phyloP scores from a whole-genome alignment of 2,329 filamentous ascomycete species.

The Nemania abortiva region DNA sequence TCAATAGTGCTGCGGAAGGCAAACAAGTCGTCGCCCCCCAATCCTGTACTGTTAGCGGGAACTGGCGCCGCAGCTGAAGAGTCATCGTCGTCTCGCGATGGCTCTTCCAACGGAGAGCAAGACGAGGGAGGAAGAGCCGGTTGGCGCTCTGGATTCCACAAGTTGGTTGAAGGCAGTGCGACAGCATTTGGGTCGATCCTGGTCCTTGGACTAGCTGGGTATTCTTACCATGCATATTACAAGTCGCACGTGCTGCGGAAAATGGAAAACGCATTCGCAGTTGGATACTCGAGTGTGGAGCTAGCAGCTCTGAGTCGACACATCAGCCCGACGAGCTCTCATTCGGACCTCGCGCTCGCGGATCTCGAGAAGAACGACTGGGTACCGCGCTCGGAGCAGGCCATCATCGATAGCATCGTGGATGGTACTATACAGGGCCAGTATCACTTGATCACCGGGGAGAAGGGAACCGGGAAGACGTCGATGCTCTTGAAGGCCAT shows the following conservation, averaged over 20 bases:
- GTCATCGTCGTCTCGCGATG: constrained; percentile 9
- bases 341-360: constrained; percentile 31
- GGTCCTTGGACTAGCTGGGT: constrained; percentile 50
- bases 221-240: constrained; percentile 61
- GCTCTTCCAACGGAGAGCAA: constrained; percentile 2
- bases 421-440: constrained; percentile 78
- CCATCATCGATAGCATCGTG: constrained; percentile 83
- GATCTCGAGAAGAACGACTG: constrained; percentile 53
- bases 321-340: constrained; percentile 31
- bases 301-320: constrained; percentile 62
- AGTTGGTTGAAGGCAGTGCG: constrained; percentile 48
- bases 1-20: constrained; percentile 19
- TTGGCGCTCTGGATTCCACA: constrained; percentile 38
- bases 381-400: constrained; percentile 85
- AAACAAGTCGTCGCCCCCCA: background rate
- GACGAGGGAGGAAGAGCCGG: constrained; percentile 4
- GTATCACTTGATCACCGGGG: constrained; percentile 90
- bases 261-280: constrained; percentile 78
- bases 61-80: constrained; percentile 15
- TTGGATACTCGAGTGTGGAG: constrained; percentile 74
- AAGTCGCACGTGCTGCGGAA: constrained; percentile 77
- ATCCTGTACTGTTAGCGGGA: constrained; percentile 15
- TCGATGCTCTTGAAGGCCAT: constrained; percentile 96
- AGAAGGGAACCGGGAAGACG: constrained; percentile 95
- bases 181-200: constrained; percentile 49